Evolutionary conservation across 106 monocot species (phyloP), one percentile per base, ranked within the genome.

Genomic region (Dendrobium huoshanense): DNA sequence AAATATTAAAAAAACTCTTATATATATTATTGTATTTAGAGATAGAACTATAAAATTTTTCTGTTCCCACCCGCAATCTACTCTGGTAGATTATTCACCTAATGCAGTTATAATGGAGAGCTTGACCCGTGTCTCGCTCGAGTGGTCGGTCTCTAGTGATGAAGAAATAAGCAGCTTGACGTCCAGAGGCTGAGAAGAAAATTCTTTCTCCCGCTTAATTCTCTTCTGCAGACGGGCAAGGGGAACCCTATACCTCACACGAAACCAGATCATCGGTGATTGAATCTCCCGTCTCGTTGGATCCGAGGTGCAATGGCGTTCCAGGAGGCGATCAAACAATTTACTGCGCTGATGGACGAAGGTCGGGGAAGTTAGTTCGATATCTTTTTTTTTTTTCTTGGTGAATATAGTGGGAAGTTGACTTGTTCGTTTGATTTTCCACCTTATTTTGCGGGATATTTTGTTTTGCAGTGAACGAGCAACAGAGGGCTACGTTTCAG

Each of bases 271-370:
- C 43, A 42, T 7, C 41, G 5, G 43, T 20, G 43, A 41, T 41
- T 44, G 5, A n/a, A 42, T 20, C 40, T 45, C 4, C 47, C 22
- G 9, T 2, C 17, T 15, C 25, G 25, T 41, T 48, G 76, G 17
- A 74, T 74, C 74, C 19, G 56, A 41, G 81, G 82, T 77, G 80
- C 65, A 76, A 80, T 73, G 43, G 77, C 81, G 33, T 87, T 79
- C 13, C 84, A 84, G 22, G 87, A 87, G 1, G 84, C 87, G 77
- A 70, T 87, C 75, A 81, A 87, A 81, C 87, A 87, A 81, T 78
- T 87, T 37, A 64, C 67, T 9, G 78, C 51, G 31, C 81, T 87
- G 29, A 77, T 89, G 45, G 85, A 85, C 20, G 43, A 85, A 83
- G 87, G 92, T 92, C 18, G 11, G 78, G 19, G 16, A 2, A 9